These are phyloP conservation scores for Begonia fuchsioides DNA, from an alignment of 306 rosid genomes.

Conservation along the genomic window DNA sequence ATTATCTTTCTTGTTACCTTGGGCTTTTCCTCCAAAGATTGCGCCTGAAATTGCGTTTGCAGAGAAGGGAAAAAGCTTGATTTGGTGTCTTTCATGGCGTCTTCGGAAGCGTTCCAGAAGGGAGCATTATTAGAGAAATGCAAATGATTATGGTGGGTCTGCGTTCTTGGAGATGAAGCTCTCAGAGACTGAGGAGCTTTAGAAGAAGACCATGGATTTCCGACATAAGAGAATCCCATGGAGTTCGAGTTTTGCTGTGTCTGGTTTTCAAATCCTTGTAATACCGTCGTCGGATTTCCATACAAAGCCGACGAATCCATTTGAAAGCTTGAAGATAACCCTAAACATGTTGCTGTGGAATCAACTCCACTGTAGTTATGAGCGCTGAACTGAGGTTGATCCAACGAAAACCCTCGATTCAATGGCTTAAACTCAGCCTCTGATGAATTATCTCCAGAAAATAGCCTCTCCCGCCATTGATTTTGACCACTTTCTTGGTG, in stretches of 20 bases:
- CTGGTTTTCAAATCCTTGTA: conserved; percentile 39
- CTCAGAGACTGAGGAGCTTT: conserved; percentile 70
- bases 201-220: conserved; percentile 13
- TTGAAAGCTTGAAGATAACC: conserved; percentile 27
- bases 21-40: conserved; percentile 43
- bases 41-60: conserved; percentile 45
- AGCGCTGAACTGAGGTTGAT: conserved; percentile 63
- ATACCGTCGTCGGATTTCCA: conserved; percentile 33
- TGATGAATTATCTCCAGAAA: conserved; percentile 29
- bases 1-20: conserved; percentile 37
- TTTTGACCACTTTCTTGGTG: conserved; percentile 41
- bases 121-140: conserved; percentile 74
- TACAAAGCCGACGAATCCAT: conserved; percentile 41
- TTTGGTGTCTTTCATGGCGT: conserved; percentile 48
- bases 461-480: conserved; percentile 62
- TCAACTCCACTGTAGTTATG: conserved; percentile 75
- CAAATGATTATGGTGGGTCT: conserved; percentile 26
- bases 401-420: conserved; percentile 52
- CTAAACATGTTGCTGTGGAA: conserved; percentile 52
- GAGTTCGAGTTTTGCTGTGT: no score
- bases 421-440: conserved; percentile 4
- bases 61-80: conserved; percentile 45
- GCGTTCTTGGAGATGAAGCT: conserved; percentile 62
- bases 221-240: no score
- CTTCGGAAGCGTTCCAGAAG: conserved; percentile 80